A percentile compares a stretch with the other conserved stretches of the same genome.
These are phyloP conservation scores for Nicotiana rustica DNA, from an alignment of 305 asterid species.

Conservation along the genomic window DNA sequence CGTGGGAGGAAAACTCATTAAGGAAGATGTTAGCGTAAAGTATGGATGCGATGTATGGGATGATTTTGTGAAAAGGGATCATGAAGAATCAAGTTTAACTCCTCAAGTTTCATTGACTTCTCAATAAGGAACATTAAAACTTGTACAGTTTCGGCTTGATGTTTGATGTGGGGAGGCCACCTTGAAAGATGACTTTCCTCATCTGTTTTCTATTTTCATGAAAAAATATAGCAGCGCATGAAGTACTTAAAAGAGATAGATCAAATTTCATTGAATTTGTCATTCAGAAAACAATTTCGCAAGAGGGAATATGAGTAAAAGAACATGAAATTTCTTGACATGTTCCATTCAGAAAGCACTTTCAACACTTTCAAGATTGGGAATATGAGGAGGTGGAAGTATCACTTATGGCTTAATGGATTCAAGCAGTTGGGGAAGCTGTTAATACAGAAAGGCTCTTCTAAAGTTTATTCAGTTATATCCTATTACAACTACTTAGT, in stretches of 20 bases:
- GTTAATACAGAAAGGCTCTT: not conserved
- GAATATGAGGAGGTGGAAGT: not conserved
- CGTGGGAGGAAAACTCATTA: not conserved
- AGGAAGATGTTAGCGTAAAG: slow-evolving; percentile 10
- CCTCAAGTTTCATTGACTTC: slow-evolving; percentile 19
- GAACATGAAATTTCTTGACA: not conserved
- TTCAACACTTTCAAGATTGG: not conserved
- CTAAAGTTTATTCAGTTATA: not conserved
- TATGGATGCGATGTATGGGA: slow-evolving; percentile 10
- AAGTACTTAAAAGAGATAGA: not conserved
- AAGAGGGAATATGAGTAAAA: not conserved
- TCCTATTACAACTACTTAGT: not conserved
- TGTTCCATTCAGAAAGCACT: not conserved
- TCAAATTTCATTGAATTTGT: not conserved
- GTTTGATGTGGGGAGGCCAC: not conserved
- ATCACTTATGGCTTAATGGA: not conserved
- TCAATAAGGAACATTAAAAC: slow-evolving; percentile 12
- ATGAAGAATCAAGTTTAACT: slow-evolving; percentile 1
- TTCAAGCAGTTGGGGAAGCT: not conserved
- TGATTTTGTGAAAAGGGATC: not conserved
- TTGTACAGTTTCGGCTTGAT: not conserved
- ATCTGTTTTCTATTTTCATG: not conserved
- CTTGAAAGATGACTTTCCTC: not conserved
- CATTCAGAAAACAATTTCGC: not conserved
- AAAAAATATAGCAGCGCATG: not conserved